Evolutionary conservation across 257 asterid genomes (phyloP).

Genomic region (Solanum ossicruentum): DNA sequence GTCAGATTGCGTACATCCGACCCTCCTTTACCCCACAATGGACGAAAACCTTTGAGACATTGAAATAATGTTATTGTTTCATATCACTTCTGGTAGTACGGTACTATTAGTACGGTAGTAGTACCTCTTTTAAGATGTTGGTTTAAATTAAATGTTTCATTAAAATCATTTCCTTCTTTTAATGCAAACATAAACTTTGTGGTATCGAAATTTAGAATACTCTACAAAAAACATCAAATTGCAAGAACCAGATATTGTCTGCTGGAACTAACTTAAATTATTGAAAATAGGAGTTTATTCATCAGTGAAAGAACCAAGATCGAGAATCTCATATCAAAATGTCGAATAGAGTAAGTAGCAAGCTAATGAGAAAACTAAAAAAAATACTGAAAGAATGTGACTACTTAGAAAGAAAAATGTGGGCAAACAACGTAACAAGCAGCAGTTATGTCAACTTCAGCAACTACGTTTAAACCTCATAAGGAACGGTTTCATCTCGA

Average conservation of each 20-base stretch:
- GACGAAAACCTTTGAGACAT: no score
- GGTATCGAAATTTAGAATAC: neutral
- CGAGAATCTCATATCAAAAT: no score
- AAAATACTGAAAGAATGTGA: neutral
- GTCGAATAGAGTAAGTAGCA: neutral
- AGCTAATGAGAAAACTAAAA: neutral
- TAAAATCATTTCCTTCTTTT: neutral
- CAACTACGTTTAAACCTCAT: neutral
- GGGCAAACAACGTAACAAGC: neutral
- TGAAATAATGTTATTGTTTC: no score
- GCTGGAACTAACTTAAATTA: no score
- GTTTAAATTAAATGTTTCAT: no score
- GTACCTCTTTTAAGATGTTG: no score
- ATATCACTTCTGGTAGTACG: no score
- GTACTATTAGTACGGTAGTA: no score
- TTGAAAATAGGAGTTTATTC: no score
- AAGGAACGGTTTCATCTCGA: neutral
- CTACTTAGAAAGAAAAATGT: neutral
- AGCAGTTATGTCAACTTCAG: neutral
- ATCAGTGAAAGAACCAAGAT: no score
- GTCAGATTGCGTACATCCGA: no score
- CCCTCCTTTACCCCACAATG: no score
- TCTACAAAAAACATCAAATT: neutral
- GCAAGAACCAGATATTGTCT: neutral
- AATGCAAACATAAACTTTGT: neutral